A percentile compares a stretch with the other conserved stretches of the same genome.
These are phyloP conservation scores for Scenedesmus sp. DNA, from an alignment of 163 green algal genomes.

Conservation along the genomic window DNA sequence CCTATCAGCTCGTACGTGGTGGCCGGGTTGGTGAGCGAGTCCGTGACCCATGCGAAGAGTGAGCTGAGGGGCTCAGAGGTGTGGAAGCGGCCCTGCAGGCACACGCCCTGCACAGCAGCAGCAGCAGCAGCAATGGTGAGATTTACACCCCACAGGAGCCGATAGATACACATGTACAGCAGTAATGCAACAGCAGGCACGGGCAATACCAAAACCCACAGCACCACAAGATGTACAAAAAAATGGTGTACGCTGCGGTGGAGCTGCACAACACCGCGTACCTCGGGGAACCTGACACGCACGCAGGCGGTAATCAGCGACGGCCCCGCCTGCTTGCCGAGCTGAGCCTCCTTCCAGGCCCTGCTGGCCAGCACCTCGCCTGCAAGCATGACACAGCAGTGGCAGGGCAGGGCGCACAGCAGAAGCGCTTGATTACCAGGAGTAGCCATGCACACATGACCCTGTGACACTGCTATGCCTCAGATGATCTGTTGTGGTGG, in stretches of 20 bases:
- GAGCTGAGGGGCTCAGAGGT: conserved; percentile 65
- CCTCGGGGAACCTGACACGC: conserved; percentile 78
- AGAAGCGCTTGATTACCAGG: no score
- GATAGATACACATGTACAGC: neutral
- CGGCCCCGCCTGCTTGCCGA: neutral
- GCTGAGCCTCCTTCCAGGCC: conserved; percentile 68
- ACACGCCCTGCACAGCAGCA: conserved; percentile 64
- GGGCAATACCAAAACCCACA: no score
- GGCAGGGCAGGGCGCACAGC: no score
- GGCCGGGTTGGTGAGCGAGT: conserved; percentile 66
- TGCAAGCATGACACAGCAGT: neutral
- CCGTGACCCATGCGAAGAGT: conserved; percentile 78
- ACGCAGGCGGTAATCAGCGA: conserved; percentile 55
- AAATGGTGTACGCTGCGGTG: neutral
- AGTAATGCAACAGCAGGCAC: neutral
- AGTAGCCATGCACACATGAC: no score
- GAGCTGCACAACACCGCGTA: neutral
- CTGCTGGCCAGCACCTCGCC: conserved; percentile 69
- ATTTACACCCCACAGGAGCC: neutral
- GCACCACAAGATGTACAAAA: neutral
- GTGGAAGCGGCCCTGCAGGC: conserved; percentile 77
- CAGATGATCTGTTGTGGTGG: no score
- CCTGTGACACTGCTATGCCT: no score
- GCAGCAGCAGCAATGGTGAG: neutral
- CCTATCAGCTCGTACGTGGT: conserved; percentile 76